A percentile compares a stretch with the other conserved stretches of the same genome.
Evolutionary conservation across 2,329 filamentous ascomycete genomes (phyloP).

Genomic region (Aspergillus pseudonomiae): DNA sequence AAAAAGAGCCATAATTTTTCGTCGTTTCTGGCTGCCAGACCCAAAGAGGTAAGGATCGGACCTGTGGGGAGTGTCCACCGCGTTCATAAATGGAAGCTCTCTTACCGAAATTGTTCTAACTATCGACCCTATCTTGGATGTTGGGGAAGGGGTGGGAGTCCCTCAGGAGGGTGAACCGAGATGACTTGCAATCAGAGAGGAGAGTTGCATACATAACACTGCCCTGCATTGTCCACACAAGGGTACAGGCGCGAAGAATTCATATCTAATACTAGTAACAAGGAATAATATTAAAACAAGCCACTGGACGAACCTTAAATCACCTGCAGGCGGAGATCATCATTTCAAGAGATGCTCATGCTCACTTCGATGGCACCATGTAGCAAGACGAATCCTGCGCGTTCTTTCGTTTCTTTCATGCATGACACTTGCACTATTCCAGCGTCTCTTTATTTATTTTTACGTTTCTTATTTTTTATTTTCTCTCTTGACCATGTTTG

Average conservation of each 20-base stretch:
- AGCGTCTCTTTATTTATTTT: background rate
- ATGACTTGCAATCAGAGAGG: background rate
- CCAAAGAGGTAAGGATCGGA: slow-evolving; percentile 21
- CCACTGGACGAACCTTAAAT: slow-evolving; percentile 8
- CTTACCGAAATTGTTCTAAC: background rate
- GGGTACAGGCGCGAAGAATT: background rate
- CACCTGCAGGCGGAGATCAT: slow-evolving; percentile 13
- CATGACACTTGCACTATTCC: background rate
- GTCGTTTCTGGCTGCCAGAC: slow-evolving; percentile 6
- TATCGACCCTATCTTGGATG: background rate
- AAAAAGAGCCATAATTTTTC: background rate
- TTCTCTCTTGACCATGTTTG: background rate
- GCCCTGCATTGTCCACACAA: background rate
- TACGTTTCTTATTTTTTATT: background rate
- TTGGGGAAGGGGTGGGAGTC: background rate
- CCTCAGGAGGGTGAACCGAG: background rate
- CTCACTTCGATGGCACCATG: background rate
- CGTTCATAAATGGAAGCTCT: slow-evolving; percentile 3
- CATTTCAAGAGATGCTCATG: slow-evolving; percentile 2
- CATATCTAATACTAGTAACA: background rate
- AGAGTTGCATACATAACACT: background rate
- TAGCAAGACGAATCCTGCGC: background rate
- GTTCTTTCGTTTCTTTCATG: background rate
- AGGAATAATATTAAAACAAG: background rate
- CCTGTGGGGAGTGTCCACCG: slow-evolving; percentile 13